Conservation (phyloP, 2,329 filamentous ascomycete genomes). For the Fusarium illudens region DNA sequence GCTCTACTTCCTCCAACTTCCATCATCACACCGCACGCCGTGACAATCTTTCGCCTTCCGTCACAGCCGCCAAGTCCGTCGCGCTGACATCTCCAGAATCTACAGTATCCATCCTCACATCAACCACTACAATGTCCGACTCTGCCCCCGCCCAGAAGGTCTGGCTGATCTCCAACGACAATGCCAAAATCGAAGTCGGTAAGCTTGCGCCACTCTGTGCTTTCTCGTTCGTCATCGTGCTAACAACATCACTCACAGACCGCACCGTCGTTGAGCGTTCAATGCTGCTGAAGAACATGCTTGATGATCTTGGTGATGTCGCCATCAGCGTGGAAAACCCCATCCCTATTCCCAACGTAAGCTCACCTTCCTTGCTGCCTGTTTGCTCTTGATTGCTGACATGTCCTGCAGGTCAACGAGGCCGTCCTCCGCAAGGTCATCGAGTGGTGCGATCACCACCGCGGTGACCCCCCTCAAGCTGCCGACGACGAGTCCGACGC, state of each 20-base stretch:
- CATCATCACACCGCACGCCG: constrained; percentile 28
- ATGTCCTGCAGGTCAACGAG: constrained; percentile 77
- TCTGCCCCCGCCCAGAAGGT: constrained; percentile 51
- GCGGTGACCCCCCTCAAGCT: constrained; percentile 81
- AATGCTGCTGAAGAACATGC: constrained; percentile 97
- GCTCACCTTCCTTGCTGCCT: constrained; percentile 37
- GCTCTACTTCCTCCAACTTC: constrained; percentile 37
- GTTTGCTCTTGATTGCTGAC: constrained; percentile 24
- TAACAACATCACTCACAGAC: constrained; percentile 61
- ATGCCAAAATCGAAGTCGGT: constrained; percentile 57
- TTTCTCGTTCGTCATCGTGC: constrained; percentile 10
- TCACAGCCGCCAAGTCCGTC: not conserved
- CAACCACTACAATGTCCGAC: constrained; percentile 48
- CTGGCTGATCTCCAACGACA: constrained; percentile 62
- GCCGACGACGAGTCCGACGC: constrained; percentile 92
- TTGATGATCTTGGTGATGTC: constrained; percentile 86
- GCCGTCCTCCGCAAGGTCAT: constrained; percentile 94
- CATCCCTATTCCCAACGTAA: constrained; percentile 87
- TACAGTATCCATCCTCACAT: not conserved
- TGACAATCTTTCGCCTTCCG: constrained; percentile 10
- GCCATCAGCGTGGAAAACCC: constrained; percentile 64
- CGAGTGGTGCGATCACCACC: constrained; percentile 98
- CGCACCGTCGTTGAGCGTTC: constrained; percentile 89
- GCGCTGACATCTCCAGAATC: constrained; percentile 12
- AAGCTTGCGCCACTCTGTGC: constrained; percentile 43